Base-by-base conservation (phyloP, 2,329 filamentous ascomycete species). In the Kalmusia sp. region DNA sequence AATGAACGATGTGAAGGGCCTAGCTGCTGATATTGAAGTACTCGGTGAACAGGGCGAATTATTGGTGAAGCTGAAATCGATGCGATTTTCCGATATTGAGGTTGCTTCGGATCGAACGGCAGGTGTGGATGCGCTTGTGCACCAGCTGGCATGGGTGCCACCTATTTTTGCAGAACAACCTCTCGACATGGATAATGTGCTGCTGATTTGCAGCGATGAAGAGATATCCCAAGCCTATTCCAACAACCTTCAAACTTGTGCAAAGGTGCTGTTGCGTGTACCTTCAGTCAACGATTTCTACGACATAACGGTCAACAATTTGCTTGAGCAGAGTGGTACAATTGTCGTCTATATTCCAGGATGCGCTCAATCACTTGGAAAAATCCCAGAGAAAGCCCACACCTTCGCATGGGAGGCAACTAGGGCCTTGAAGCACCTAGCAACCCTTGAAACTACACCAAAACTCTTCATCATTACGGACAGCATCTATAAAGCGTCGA, bases 31-130 rank as follows among this genome's bases (percentile, higher is more conserved):
- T 51, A 70, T 77, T 43, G 60, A 54, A 28, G 51, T 75, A 8
- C 39, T 64, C 2, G 59, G 61, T 45, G 62, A 70, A 17, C 25
- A 59, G 3, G 76, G 76, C 2, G 37, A 63, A 1, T 48, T 71
- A 3, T 47, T 78, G 1, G 65, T 65, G 1, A 69, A 68, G 45
- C 63, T 79, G 31, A 55, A 58, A 14, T 62, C 60, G 0, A 76
- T 79, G 73, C 61, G 65, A 3, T 77, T 78, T 49, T 70, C 77
- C 4, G 73, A 74, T 38, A 65, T 79, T n/a, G 76, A 78, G 44
- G 73, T 66, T 4, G 61, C 62, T 0, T 50, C 47, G 3, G 67
- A 59, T 38, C 61, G 60, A 7, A 68, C 59, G 27, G 52, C 17
- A 19, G 47, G 57, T 14, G 50, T 71, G 1, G 67, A 71, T 8